These are phyloP conservation scores for Fraxinus latifolia DNA, from an alignment of 305 asterid species.

Conservation along the genomic window DNA sequence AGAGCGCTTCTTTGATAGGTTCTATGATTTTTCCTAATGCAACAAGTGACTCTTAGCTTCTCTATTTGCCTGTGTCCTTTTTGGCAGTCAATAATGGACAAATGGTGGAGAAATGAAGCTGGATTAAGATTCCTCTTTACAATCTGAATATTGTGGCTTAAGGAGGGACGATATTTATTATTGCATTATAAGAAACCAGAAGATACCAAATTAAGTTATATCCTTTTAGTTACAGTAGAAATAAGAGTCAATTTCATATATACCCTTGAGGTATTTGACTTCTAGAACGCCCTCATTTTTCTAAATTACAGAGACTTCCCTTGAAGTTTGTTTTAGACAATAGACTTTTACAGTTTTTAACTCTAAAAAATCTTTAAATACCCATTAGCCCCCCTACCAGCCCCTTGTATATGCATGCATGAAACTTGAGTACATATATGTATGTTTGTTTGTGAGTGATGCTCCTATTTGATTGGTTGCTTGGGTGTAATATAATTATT, in stretches of 20 bases:
- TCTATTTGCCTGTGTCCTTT: neutral
- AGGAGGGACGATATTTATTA: neutral
- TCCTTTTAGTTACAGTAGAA: neutral
- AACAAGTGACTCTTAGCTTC: neutral
- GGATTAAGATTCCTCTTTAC: neutral
- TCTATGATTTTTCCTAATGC: neutral
- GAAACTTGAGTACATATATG: neutral
- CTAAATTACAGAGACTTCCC: neutral
- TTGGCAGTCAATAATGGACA: neutral
- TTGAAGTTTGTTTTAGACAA: neutral
- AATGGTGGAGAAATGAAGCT: neutral
- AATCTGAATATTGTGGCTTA: neutral
- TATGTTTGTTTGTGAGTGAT: neutral
- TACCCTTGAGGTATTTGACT: neutral
- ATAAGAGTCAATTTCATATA: neutral
- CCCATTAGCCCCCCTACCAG: neutral
- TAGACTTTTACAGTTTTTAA: neutral
- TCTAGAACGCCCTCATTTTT: neutral
- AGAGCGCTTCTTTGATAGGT: neutral
- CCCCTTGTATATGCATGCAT: neutral
- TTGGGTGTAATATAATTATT: neutral
- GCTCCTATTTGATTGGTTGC: neutral
- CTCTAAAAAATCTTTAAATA: neutral
- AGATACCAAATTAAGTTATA: neutral
- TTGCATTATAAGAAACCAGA: neutral